These are phyloP conservation scores for Lantana camara DNA, from an alignment of 257 asterid genomes.

Conservation along the genomic window DNA sequence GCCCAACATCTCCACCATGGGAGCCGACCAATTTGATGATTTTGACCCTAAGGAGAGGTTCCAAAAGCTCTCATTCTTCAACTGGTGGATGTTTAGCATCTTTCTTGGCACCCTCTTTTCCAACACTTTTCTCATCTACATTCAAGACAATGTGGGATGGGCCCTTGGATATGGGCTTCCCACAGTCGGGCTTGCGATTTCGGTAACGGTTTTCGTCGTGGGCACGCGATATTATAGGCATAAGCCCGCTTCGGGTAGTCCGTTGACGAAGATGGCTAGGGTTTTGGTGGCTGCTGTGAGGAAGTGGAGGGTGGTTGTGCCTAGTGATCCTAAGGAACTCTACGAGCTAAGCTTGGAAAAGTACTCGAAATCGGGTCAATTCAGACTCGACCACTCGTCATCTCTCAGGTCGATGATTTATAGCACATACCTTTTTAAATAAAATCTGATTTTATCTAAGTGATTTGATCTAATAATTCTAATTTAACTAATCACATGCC, in stretches of 20 bases:
- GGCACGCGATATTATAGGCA: constrained; percentile 41
- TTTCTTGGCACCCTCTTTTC: constrained; percentile 42
- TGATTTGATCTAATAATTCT: too few relatives aligned
- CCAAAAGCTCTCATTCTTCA: constrained; percentile 47
- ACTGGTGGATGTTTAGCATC: constrained; percentile 58
- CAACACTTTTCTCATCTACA: constrained; percentile 38
- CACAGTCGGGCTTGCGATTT: constrained; percentile 33
- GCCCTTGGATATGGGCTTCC: constrained; percentile 39
- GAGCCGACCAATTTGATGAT: constrained; percentile 42
- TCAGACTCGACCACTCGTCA: constrained; percentile 38
- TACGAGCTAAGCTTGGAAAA: constrained; percentile 40
- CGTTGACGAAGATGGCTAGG: constrained; percentile 41
- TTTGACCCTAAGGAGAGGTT: constrained; percentile 39
- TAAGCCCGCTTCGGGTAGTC: constrained; percentile 34
- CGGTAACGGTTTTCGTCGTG: constrained; percentile 32
- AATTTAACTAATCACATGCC: too few relatives aligned
- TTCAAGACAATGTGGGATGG: constrained; percentile 42
- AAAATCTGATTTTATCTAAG: too few relatives aligned
- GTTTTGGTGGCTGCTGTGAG: constrained; percentile 36
- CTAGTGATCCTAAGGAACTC: constrained; percentile 40
- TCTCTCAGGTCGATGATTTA: constrained; percentile 42
- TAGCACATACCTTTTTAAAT: background rate
- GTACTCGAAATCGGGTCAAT: constrained; percentile 28
- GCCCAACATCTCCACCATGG: constrained; percentile 45
- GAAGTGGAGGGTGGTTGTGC: constrained; percentile 36